phyloP scores from a whole-genome alignment of 371 early-diverging fungal species.

The Lichtheimia ornata region DNA sequence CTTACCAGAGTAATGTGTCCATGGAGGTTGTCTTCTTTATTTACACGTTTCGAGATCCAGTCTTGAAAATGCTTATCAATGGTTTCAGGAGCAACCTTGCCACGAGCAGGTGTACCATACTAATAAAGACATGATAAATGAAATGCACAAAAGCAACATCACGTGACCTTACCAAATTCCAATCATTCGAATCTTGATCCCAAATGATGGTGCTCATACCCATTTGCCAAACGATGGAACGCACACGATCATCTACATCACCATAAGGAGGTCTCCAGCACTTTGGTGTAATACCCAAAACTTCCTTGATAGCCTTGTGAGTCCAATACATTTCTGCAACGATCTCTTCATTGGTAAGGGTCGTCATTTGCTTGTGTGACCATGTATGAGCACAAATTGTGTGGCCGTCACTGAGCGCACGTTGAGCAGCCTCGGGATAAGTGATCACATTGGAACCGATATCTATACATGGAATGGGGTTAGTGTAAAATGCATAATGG shows the following conservation, averaged over 20 bases:
- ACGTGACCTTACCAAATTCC: slow-evolving; percentile 24
- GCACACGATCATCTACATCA: slow-evolving; percentile 57
- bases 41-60: slow-evolving; percentile 35
- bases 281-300: slow-evolving; percentile 54
- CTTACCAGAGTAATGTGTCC: slow-evolving; percentile 46
- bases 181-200: slow-evolving; percentile 42
- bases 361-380: slow-evolving; percentile 62
- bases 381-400: slow-evolving; percentile 53
- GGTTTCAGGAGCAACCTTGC: slow-evolving; percentile 22
- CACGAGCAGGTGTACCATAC: slow-evolving; percentile 28
- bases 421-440: slow-evolving; percentile 37
- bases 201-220: slow-evolving; percentile 47
- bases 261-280: slow-evolving; percentile 63
- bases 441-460: slow-evolving; percentile 39
- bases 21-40: slow-evolving; percentile 27
- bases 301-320: slow-evolving; percentile 52
- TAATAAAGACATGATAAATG: not conserved
- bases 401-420: slow-evolving; percentile 39
- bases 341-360: slow-evolving; percentile 52
- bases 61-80: slow-evolving; percentile 35
- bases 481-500: not conserved
- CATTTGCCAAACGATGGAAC: slow-evolving; percentile 55
- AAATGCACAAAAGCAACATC: not conserved
- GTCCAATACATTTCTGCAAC: slow-evolving; percentile 64
- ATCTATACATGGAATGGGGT: slow-evolving; percentile 18